These are phyloP conservation scores for Neofusicoccum parvum DNA, from an alignment of 2,329 filamentous ascomycete genomes.

Conservation along the genomic window DNA sequence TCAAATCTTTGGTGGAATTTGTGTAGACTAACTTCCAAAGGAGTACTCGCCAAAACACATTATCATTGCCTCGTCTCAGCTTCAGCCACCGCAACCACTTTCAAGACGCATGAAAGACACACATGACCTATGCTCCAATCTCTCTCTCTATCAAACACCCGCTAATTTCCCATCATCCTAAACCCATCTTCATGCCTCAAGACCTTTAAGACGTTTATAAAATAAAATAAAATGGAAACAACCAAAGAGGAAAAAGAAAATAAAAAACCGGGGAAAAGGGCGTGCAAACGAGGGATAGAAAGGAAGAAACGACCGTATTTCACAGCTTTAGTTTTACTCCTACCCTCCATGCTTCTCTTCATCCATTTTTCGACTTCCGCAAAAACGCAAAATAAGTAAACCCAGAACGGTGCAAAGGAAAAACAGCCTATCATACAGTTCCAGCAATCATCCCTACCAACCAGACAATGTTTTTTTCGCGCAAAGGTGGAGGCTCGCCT, in stretches of 20 bases:
- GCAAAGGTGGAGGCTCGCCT: not conserved
- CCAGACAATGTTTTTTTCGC: not conserved
- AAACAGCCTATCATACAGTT: slow-evolving; percentile 3
- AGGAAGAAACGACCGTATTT: not conserved
- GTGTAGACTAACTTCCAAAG: too few species aligned
- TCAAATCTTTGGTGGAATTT: too few species aligned
- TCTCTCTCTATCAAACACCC: slow-evolving; percentile 14
- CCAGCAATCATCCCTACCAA: not conserved
- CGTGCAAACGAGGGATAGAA: not conserved
- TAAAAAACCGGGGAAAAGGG: not conserved
- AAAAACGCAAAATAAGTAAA: not conserved
- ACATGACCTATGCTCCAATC: slow-evolving; percentile 4
- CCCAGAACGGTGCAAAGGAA: not conserved
- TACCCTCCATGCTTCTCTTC: not conserved
- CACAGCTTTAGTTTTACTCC: not conserved
- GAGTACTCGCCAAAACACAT: not conserved
- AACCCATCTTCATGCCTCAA: slow-evolving; percentile 1
- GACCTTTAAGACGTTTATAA: not conserved
- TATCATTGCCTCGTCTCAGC: slow-evolving; percentile 9
- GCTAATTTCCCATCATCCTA: slow-evolving; percentile 2
- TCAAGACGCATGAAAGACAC: not conserved
- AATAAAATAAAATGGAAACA: not conserved
- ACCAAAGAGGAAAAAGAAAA: not conserved
- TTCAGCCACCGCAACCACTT: not conserved
- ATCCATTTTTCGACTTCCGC: not conserved